These are phyloP conservation scores for Gracilaria gracilis DNA, from an alignment of 23 red algal genomes.

Conservation along the genomic window DNA sequence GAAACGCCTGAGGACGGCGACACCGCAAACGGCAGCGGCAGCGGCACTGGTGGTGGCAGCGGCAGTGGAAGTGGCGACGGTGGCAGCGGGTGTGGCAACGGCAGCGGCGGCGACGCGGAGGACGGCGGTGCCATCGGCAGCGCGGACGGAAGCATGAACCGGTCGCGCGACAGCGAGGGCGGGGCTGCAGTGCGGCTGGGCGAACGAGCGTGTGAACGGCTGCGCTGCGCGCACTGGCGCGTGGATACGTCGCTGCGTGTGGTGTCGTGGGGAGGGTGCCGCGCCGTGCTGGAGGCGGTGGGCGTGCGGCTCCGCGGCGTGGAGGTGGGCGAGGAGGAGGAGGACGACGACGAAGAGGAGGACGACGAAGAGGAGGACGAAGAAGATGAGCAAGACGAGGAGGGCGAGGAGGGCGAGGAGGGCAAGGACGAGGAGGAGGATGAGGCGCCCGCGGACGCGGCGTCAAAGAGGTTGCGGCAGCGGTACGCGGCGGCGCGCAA, in stretches of 20 bases:
- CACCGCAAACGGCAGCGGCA: conserved; percentile 25
- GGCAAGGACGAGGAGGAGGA: neutral
- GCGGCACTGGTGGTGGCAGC: neutral
- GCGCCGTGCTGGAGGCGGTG: conserved; percentile 15
- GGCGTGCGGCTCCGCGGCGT: conserved; percentile 19
- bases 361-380: too few relatives aligned
- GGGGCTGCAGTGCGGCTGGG: neutral
- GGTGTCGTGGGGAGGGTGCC: conserved; percentile 33
- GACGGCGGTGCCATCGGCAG: neutral
- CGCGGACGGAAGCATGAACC: neutral
- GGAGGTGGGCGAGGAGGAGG: neutral
- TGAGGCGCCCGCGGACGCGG: too few relatives aligned
- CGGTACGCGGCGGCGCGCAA: conserved; percentile 33
- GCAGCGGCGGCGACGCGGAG: neutral
- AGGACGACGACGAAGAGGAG: too few relatives aligned
- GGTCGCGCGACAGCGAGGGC: neutral
- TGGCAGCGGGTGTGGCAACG: neutral
- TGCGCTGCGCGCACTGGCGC: conserved; percentile 45
- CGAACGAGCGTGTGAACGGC: neutral
- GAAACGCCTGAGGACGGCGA: conserved; percentile 42
- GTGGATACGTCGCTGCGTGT: conserved; percentile 29
- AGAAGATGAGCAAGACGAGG: too few relatives aligned
- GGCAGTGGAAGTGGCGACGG: neutral
- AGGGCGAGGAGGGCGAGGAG: too few relatives aligned
- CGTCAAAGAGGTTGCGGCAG: neutral